Evolutionary conservation across 495 filamentous ascomycete species (phyloP).

Genomic region (Durotheca rogersii): DNA sequence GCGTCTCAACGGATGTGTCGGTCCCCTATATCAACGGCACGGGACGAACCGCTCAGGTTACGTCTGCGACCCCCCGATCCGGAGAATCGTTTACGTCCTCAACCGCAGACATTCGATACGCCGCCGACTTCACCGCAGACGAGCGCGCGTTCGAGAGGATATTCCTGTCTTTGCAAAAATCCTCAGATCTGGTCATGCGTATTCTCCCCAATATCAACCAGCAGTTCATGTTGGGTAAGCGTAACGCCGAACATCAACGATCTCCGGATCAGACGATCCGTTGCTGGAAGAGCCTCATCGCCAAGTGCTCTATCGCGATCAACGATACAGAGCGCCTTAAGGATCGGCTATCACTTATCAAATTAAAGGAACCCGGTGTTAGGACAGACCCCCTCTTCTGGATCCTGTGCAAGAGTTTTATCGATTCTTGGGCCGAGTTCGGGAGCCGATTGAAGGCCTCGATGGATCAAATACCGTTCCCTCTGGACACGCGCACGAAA

Average conservation of each 20-base stretch:
- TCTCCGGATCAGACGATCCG: constrained; percentile 55
- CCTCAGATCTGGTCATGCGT: constrained; percentile 65
- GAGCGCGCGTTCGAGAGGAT: constrained; percentile 80
- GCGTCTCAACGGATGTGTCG: constrained; percentile 52
- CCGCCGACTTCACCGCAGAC: constrained; percentile 65
- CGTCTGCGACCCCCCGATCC: constrained; percentile 69
- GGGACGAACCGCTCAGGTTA: constrained; percentile 50
- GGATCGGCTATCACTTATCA: constrained; percentile 70
- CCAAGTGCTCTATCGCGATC: constrained; percentile 62
- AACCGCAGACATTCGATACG: constrained; percentile 46
- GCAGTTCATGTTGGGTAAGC: constrained; percentile 58
- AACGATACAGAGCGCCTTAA: constrained; percentile 69
- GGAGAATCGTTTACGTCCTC: constrained; percentile 73
- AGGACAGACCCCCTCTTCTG: constrained; percentile 79
- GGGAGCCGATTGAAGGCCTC: constrained; percentile 67
- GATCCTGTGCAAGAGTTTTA: constrained; percentile 74
- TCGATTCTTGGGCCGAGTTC: constrained; percentile 73
- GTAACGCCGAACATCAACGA: constrained; percentile 43
- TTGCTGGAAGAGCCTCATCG: constrained; percentile 68
- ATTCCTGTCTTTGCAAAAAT: constrained; percentile 66
- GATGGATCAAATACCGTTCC: constrained; percentile 61
- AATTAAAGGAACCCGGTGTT: constrained; percentile 76
- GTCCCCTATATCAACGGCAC: constrained; percentile 45
- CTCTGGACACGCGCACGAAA: constrained; percentile 64
- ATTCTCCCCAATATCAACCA: constrained; percentile 64